phyloP scores from a whole-genome alignment of 108 stramenopile species.

The Fistulifera pelliculosa region DNA sequence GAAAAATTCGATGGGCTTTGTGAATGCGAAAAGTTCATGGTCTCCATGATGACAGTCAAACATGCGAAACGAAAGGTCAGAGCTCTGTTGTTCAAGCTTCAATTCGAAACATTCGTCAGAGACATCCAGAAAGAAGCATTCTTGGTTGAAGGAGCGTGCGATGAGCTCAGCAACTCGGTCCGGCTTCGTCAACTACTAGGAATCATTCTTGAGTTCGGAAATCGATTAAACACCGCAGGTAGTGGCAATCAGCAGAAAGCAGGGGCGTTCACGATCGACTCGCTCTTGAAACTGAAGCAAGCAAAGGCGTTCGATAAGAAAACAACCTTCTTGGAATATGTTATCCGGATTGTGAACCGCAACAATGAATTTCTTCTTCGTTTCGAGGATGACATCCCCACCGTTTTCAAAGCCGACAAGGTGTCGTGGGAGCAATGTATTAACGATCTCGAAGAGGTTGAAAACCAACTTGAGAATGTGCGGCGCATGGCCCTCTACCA shows the following conservation, averaged over 20 bases:
- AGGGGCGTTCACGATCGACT: conserved; percentile 87
- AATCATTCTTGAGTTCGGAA: conserved; percentile 86
- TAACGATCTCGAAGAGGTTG: conserved; percentile 70
- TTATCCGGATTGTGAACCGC: conserved; percentile 78
- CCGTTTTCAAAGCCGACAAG: conserved; percentile 69
- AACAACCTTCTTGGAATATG: conserved; percentile 92
- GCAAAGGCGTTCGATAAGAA: conserved; percentile 97
- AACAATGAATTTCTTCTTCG: conserved; percentile 69
- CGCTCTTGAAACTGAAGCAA: conserved; percentile 86
- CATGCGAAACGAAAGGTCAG: conserved; percentile 75
- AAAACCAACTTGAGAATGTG: conserved; percentile 76
- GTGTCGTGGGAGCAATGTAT: conserved; percentile 81
- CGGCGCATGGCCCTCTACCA: conserved; percentile 63
- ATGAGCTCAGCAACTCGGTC: conserved; percentile 67
- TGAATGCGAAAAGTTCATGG: conserved; percentile 87
- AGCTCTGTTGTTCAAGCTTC: conserved; percentile 80
- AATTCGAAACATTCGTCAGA: conserved; percentile 66
- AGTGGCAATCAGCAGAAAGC: conserved; percentile 58
- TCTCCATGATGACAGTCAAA: conserved; percentile 85
- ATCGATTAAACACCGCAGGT: conserved; percentile 84
- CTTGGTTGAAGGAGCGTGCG: conserved; percentile 73
- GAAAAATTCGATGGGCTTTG: conserved; percentile 69
- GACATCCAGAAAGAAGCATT: conserved; percentile 48
- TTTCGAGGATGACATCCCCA: conserved; percentile 73
- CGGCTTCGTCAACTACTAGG: conserved; percentile 81